Percentiles rank a stretch among this genome's conserved stretches.
These are phyloP conservation scores for Epichloe brachyelytri DNA, from an alignment of 2,329 filamentous ascomycete species.

Conservation along the genomic window DNA sequence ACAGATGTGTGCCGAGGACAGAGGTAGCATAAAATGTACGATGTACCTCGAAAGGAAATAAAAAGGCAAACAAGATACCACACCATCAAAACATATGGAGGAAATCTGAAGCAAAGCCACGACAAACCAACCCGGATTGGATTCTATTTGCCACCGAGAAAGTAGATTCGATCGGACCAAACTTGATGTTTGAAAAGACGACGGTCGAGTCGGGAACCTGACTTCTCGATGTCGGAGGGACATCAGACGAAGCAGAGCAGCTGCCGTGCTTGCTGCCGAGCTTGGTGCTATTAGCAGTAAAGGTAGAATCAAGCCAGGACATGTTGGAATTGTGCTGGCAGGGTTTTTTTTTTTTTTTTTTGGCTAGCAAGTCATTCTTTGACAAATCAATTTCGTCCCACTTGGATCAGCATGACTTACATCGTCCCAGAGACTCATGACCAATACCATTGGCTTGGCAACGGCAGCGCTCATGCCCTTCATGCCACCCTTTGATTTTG, in stretches of 20 bases:
- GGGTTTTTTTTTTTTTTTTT: too few relatives aligned
- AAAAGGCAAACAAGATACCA: not conserved
- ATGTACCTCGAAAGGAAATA: not conserved
- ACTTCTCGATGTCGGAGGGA: conserved; percentile 29
- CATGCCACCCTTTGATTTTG: conserved; percentile 51
- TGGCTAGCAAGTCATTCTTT: too few relatives aligned
- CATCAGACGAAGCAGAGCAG: conserved; percentile 18
- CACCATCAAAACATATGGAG: not conserved
- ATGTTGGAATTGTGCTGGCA: conserved; percentile 47
- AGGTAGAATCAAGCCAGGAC: conserved; percentile 18
- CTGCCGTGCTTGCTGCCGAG: not conserved
- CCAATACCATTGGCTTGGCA: conserved; percentile 31
- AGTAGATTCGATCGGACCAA: conserved; percentile 42
- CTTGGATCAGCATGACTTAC: conserved; percentile 11
- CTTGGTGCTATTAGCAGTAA: not conserved
- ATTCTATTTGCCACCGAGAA: conserved; percentile 15
- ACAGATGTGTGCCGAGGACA: too few relatives aligned
- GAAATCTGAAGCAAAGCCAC: not conserved
- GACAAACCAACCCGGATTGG: not conserved
- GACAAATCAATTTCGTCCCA: too few relatives aligned
- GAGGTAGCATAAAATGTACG: too few relatives aligned
- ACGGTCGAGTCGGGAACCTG: conserved; percentile 35
- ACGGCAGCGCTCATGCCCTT: conserved; percentile 38
- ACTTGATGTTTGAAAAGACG: conserved; percentile 46
- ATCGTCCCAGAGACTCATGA: conserved; percentile 49